Evolutionary conservation across 805 yeast species (phyloP).

Genomic region (Wickerhamiella occidentalis): DNA sequence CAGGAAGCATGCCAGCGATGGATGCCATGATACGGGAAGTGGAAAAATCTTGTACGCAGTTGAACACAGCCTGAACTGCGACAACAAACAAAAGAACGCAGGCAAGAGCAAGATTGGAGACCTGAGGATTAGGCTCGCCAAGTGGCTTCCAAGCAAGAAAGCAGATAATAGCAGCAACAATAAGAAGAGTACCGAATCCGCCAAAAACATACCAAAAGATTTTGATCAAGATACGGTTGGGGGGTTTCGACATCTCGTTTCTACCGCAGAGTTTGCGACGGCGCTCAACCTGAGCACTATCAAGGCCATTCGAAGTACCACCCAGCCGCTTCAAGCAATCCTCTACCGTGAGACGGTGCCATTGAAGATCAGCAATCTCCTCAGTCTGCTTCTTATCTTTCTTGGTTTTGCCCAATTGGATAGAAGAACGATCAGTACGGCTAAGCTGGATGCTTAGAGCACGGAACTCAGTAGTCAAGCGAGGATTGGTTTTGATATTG

Average conservation of each 20-base stretch:
- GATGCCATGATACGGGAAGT: constrained; percentile 39
- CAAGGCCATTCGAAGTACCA: not conserved
- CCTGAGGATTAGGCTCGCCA: constrained; percentile 36
- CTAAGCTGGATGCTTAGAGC: constrained; percentile 3
- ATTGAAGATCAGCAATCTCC: constrained; percentile 8
- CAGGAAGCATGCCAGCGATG: constrained; percentile 35
- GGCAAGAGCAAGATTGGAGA: constrained; percentile 34
- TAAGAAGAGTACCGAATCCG: constrained; percentile 36
- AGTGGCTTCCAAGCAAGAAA: constrained; percentile 38
- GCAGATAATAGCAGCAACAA: constrained; percentile 34
- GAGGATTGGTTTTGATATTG: not conserved
- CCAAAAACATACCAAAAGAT: constrained; percentile 35
- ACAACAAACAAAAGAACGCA: constrained; percentile 33
- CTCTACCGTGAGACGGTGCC: constrained; percentile 3
- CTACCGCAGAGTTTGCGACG: constrained; percentile 25
- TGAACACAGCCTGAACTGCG: constrained; percentile 34
- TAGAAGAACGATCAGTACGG: constrained; percentile 1
- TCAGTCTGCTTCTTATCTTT: not conserved
- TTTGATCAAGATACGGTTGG: constrained; percentile 25
- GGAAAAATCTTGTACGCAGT: constrained; percentile 38
- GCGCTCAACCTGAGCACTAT: not conserved
- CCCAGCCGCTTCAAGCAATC: not conserved
- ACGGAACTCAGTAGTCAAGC: constrained; percentile 2
- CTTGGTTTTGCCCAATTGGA: not conserved
- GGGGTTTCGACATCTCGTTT: constrained; percentile 33